phyloP scores from a whole-genome alignment of 2,329 filamentous ascomycete species.

The Fusarium penzigii region DNA sequence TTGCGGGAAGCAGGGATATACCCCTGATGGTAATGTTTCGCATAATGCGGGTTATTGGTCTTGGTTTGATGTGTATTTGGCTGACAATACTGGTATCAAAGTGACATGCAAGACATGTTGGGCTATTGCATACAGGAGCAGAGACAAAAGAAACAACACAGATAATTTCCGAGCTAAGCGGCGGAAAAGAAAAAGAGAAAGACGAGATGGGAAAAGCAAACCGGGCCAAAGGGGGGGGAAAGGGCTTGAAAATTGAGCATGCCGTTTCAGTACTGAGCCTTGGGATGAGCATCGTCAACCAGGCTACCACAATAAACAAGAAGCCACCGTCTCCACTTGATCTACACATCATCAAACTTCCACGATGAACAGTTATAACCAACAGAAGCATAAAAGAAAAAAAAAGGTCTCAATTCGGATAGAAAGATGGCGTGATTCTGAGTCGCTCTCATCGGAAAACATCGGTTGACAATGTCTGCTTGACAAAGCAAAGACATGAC shows the following conservation, averaged over 20 bases:
- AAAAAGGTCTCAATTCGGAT: slow-evolving; percentile 16
- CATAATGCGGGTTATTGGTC: slow-evolving; percentile 11
- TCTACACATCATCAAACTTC: background rate
- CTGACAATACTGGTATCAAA: background rate
- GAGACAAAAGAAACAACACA: background rate
- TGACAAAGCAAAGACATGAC: background rate
- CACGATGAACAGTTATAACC: background rate
- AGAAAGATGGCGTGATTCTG: slow-evolving; percentile 29
- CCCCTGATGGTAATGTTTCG: slow-evolving; percentile 14
- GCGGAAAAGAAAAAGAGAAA: too few relatives aligned
- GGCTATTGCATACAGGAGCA: background rate
- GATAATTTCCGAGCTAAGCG: too few relatives aligned
- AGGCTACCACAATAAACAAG: too few relatives aligned
- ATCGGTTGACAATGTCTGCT: slow-evolving; percentile 15
- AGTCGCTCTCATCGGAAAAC: slow-evolving; percentile 20
- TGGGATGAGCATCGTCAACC: too few relatives aligned
- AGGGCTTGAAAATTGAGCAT: too few relatives aligned
- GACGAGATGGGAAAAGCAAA: too few relatives aligned
- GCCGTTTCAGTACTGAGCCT: too few relatives aligned
- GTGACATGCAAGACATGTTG: background rate
- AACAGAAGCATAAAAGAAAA: background rate
- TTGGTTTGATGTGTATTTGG: background rate
- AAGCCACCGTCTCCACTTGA: background rate
- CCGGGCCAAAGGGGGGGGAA: too few relatives aligned
- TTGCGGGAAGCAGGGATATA: slow-evolving; percentile 12